Conservation (phyloP, 208 protist species). For the Crithidia bombi region DNA sequence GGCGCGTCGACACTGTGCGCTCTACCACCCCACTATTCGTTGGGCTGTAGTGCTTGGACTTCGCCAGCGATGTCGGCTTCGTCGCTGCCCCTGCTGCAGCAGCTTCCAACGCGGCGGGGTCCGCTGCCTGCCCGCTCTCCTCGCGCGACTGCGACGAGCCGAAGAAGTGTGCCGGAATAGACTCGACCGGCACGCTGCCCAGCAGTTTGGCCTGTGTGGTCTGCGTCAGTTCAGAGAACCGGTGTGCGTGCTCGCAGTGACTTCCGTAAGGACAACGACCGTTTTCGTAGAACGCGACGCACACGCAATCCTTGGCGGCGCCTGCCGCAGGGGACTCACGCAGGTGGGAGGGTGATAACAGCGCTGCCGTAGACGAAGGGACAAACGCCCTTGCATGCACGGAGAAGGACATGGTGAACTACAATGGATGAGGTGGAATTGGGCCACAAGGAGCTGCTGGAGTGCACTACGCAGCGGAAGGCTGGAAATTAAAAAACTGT, state of each 20-base stretch:
- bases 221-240: conserved; percentile 62
- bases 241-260: conserved; percentile 76
- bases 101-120: not conserved
- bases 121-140: not conserved
- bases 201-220: conserved; percentile 66
- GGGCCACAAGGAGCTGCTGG: no score
- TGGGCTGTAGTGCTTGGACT: conserved; percentile 53
- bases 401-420: conserved; percentile 53
- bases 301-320: conserved; percentile 63
- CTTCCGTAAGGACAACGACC: conserved; percentile 61
- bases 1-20: conserved; percentile 30
- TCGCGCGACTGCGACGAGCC: conserved; percentile 4
- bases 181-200: conserved; percentile 50
- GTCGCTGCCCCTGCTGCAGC: not conserved
- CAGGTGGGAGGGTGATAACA: conserved; percentile 4
- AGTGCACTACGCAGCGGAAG: no score
- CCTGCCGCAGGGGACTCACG: conserved; percentile 9
- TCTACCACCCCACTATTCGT: conserved; percentile 24
- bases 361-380: conserved; percentile 16
- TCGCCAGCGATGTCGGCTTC: conserved; percentile 40
- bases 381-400: conserved; percentile 45
- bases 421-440: not conserved
- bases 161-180: conserved; percentile 72
- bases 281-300: conserved; percentile 73
- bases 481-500: no score